Conservation (phyloP, 352 stramenopile species). For the Phytophthora pisi region DNA sequence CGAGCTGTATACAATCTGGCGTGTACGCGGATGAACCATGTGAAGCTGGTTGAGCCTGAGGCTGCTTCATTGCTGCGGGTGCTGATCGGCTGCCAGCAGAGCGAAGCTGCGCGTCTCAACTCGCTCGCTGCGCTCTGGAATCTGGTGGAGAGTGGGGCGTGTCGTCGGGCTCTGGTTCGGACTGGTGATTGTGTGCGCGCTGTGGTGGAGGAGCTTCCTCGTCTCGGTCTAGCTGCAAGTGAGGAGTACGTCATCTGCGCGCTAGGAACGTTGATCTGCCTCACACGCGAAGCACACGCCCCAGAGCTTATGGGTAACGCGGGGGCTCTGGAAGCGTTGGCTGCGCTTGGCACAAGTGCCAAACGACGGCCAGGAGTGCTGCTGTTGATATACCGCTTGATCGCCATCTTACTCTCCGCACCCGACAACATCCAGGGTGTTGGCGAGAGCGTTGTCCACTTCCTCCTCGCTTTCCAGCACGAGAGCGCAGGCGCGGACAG, state of each 20-base stretch:
- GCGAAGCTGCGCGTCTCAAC: conserved; percentile 46
- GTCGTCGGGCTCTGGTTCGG: conserved; percentile 52
- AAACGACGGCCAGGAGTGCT: conserved; percentile 18
- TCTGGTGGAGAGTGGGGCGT: conserved; percentile 55
- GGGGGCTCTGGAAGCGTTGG: conserved; percentile 47
- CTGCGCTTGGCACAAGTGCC: conserved; percentile 27
- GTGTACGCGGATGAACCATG: conserved; percentile 63
- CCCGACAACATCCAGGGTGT: conserved; percentile 51
- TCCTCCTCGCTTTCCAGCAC: conserved; percentile 59
- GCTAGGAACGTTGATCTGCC: conserved; percentile 42
- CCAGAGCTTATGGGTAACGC: conserved; percentile 50
- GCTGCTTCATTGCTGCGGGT: conserved; percentile 40
- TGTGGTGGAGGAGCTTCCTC: conserved; percentile 53
- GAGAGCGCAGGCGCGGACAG: conserved; percentile 2
- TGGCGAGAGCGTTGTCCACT: conserved; percentile 54
- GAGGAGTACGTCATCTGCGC: conserved; percentile 50
- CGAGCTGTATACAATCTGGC: conserved; percentile 74
- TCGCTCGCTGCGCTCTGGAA: conserved; percentile 57
- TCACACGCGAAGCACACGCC: conserved; percentile 37
- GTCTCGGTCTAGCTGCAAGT: conserved; percentile 19
- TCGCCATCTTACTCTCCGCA: conserved; percentile 60
- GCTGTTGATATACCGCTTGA: conserved; percentile 49
- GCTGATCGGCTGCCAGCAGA: conserved; percentile 34
- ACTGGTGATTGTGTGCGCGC: conserved; percentile 47
- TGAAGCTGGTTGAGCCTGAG: conserved; percentile 71